phyloP scores from a whole-genome alignment of 2,329 filamentous ascomycete genomes.

The Pochonia chlamydosporia region DNA sequence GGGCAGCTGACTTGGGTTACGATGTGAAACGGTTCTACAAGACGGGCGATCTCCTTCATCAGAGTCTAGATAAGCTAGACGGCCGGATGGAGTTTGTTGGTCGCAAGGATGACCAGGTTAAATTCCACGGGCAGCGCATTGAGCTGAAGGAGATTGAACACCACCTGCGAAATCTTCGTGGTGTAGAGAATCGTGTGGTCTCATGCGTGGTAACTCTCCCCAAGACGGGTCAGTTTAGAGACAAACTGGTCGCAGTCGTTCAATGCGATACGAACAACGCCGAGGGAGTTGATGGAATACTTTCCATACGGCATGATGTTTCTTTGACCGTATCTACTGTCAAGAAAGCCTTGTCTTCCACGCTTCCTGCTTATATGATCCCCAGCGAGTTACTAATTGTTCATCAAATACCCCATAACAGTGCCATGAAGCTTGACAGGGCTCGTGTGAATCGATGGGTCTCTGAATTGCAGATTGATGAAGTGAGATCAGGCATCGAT shows the following conservation, averaged over 20 bases:
- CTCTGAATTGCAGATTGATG: not conserved
- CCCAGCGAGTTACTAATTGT: not conserved
- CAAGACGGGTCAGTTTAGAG: not conserved
- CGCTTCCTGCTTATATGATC: not conserved
- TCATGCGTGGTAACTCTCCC: not conserved
- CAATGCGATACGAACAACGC: not conserved
- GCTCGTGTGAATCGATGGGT: not conserved
- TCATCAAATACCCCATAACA: not conserved
- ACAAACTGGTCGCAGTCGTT: not conserved
- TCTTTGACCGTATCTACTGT: not conserved
- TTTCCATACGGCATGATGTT: not conserved
- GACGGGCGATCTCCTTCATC: constrained; percentile 13
- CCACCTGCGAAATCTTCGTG: not conserved
- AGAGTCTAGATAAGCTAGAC: not conserved
- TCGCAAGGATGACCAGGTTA: constrained; percentile 14
- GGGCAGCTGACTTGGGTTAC: constrained; percentile 18
- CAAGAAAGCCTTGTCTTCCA: not conserved
- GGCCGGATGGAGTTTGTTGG: constrained; percentile 11
- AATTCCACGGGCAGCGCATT: constrained; percentile 15
- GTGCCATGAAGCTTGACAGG: not conserved
- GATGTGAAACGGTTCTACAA: constrained; percentile 14
- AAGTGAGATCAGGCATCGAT: not conserved
- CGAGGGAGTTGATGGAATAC: too few species aligned
- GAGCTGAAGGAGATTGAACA: constrained; percentile 16
- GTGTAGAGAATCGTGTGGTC: not conserved